These are phyloP conservation scores for Monascus ruber DNA, from an alignment of 2,329 filamentous ascomycete genomes.

Conservation along the genomic window DNA sequence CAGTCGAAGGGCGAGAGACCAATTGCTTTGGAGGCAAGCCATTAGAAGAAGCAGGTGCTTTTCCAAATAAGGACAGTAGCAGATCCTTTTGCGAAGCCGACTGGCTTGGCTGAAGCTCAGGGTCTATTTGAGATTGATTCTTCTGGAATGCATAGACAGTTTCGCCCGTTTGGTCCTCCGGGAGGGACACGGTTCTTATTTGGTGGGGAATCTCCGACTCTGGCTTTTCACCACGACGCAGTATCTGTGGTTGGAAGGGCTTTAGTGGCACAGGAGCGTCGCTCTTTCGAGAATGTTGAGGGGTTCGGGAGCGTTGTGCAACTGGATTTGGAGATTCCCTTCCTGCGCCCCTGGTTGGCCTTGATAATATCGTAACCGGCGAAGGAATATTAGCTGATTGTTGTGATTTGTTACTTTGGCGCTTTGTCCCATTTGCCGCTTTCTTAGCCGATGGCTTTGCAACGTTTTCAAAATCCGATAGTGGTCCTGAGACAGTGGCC, in stretches of 20 bases:
- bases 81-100: constrained; percentile 37
- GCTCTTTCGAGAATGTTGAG: constrained; percentile 8
- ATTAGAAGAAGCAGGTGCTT: constrained; percentile 22
- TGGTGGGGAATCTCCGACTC: constrained; percentile 20
- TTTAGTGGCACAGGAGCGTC: constrained; percentile 28
- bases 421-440: constrained; percentile 10
- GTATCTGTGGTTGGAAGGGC: constrained; percentile 43
- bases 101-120: constrained; percentile 30
- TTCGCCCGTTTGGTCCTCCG: constrained; percentile 5
- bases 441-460: constrained; percentile 16
- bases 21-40: constrained; percentile 10
- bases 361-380: constrained; percentile 27
- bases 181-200: constrained; percentile 13
- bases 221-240: constrained; percentile 38
- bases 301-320: constrained; percentile 5
- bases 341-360: constrained; percentile 20
- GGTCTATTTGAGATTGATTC: constrained; percentile 11
- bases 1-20: constrained; percentile 10
- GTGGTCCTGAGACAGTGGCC: constrained; percentile 30
- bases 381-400: constrained; percentile 16
- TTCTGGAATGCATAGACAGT: constrained; percentile 5
- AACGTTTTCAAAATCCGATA: constrained; percentile 28
- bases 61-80: constrained; percentile 53
- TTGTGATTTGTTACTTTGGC: constrained; percentile 12
- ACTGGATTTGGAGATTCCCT: constrained; percentile 10